Evolutionary conservation across 495 filamentous ascomycete species (phyloP), one percentile per base, ranked within the genome.

Genomic region (Aspergillus incahuasiensis): DNA sequence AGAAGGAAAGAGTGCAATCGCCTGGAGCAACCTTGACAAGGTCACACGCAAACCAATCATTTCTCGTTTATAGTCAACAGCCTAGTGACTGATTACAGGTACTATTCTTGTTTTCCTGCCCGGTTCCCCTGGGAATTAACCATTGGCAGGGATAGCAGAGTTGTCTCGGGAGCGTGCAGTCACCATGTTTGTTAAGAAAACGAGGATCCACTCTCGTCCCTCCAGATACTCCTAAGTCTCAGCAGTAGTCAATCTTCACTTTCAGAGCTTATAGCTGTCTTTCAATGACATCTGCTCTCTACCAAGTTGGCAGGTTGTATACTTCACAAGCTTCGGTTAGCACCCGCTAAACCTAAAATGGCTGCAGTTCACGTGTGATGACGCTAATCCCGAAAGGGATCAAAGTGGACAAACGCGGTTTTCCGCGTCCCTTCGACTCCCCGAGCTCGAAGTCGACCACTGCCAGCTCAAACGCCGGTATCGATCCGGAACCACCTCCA

Each of bases 361-460:
- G 32, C 25, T 35, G 2, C 2, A 44, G n/a, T 6, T 0, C 54
- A 56, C 54, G 40, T 56, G 54, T 35, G 18, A 5, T 18, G 7
- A 38, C 59, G 44, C 71, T 74, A 74, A 65, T 45, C 71, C 64
- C 15, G 25, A 69, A 52, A 13, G 19, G 66, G 71, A 50, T 45
- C 57, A 69, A 74, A 74, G 69, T 74, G 71, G 71, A 72, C 68
- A 56, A 63, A 68, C 71, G 71, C 69, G 69, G 63, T 54, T 54
- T 61, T 61, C 54, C 63, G 63, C 60, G 63, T 60, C 35, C 21
- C 58, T 55, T n/a, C 48, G 5, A 35, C 47, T 45, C 51, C 55
- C 59, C 48, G 34, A 40, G 48, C 48, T 54, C 19, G 13, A 28
- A 16, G 8, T 18, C 12, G 20, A 56, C 54, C 50, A 41, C 22